Evolutionary conservation across 148 eudicot genomes (phyloP).

Genomic region (Cornus controversa): DNA sequence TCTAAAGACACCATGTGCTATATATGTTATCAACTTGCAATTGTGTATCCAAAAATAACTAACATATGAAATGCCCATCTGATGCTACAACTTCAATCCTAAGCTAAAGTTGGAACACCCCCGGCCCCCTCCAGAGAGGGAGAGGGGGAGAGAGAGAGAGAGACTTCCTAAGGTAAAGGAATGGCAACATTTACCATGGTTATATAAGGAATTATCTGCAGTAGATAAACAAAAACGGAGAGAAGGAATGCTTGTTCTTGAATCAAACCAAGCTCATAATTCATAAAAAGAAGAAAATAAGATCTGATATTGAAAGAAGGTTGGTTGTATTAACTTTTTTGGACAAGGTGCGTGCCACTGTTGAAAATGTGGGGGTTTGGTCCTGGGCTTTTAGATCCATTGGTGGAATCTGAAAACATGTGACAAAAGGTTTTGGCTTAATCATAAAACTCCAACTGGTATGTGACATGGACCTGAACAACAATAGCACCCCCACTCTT

Average conservation of each 20-base stretch:
- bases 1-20: slow-evolving; percentile 12
- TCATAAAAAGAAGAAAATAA: slow-evolving; percentile 6
- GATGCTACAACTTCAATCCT: slow-evolving; percentile 10
- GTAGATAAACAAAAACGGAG: slow-evolving; percentile 2
- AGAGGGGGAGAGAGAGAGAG: too few species aligned
- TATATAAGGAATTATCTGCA: neutral
- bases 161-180: too few species aligned
- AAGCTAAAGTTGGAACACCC: neutral
- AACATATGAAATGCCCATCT: slow-evolving; percentile 8
- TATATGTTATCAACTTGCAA: slow-evolving; percentile 4
- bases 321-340: slow-evolving; percentile 18
- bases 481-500: slow-evolving; percentile 1
- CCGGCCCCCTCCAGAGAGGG: too few species aligned
- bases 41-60: slow-evolving; percentile 19
- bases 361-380: slow-evolving; percentile 14
- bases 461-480: slow-evolving; percentile 27
- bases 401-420: slow-evolving; percentile 15
- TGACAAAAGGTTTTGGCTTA: slow-evolving; percentile 22
- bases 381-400: slow-evolving; percentile 16
- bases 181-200: neutral
- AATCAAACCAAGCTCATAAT: slow-evolving; percentile 2
- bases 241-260: slow-evolving; percentile 3
- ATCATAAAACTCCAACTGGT: slow-evolving; percentile 19
- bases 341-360: slow-evolving; percentile 7
- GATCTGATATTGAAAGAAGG: slow-evolving; percentile 21